Base-by-base conservation (phyloP, 148 eudicot species). In the Rhododendron simsii region DNA sequence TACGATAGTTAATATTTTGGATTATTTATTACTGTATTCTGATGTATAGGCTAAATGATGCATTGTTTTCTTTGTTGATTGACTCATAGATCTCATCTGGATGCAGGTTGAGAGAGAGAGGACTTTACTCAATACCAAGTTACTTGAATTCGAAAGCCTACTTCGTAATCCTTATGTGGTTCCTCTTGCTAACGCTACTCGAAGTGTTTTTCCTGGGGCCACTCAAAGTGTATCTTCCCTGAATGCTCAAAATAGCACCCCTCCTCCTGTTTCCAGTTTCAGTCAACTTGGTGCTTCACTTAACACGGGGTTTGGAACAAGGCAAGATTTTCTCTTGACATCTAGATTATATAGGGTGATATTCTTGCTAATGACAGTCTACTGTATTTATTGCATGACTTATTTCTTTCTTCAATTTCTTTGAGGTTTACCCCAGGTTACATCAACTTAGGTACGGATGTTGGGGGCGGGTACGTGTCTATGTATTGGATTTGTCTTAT, bases 91-190 rank as follows among this genome's bases (percentile, higher is more conserved):
- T 39, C 82, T 85, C 61, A 47, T 86, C 33, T 73, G 63, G 10
- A 23, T 90, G 67, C 93, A 96, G 99, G 93, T 95, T 83, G 98
- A 95, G 87, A 93, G 91, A 88, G 99, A 96, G 89, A 92, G 98
- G 91, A 95, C 50, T 91, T 86, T 96, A 80, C 87, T 92, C 28
- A 92, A 92, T 83, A 85, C 95, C 85, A 96, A 96, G 89, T 84
- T 93, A 88, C 59, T 55, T 69, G 98, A 96, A 85, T 95, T 87
- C 85, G 93, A 96, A 75, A 92, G 86, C 90, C 88, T 96, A 48
- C 85, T 91, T 78, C 92, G 85, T 15, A 93, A 92, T 87, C 96
- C 99, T 33, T 92, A 88, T 80, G 81, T 86, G 35, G 86, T 78
- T 51, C 89, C 88, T 78, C 75, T 93, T 87, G 86, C 89, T 87